These are phyloP conservation scores for Glycyrrhiza uralensis DNA, from an alignment of 306 rosid species.

Conservation along the genomic window DNA sequence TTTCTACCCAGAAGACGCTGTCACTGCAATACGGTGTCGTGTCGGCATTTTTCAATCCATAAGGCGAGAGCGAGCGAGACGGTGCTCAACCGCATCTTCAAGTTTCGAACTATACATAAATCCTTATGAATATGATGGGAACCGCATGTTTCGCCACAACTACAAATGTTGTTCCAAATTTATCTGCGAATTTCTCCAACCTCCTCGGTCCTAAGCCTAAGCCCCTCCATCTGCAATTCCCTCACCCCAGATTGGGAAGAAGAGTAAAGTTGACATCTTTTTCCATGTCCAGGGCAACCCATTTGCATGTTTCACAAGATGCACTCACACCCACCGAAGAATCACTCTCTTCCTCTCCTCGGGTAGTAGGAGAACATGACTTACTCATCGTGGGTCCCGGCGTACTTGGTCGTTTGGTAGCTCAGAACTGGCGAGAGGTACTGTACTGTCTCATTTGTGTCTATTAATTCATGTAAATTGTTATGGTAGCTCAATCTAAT, in stretches of 20 bases:
- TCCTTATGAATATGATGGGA: conserved; percentile 40
- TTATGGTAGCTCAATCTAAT: not conserved
- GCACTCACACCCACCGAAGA: conserved; percentile 46
- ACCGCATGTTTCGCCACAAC: conserved; percentile 39
- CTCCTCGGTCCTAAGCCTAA: not conserved
- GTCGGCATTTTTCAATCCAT: no score
- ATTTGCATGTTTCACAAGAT: conserved; percentile 47
- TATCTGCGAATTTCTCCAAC: conserved; percentile 27
- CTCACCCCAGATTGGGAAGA: conserved; percentile 17
- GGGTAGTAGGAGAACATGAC: conserved; percentile 43
- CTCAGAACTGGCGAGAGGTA: conserved; percentile 85
- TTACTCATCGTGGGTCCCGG: conserved; percentile 95
- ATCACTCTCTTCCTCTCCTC: conserved; percentile 38
- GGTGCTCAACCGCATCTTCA: not conserved
- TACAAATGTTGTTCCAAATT: conserved; percentile 19
- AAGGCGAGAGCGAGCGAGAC: not conserved
- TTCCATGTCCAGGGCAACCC: conserved; percentile 36
- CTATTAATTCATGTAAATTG: not conserved
- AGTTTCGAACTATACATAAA: not conserved
- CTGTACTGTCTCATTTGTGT: conserved; percentile 30
- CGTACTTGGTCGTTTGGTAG: conserved; percentile 90
- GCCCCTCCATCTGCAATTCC: conserved; percentile 11
- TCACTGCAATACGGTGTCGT: no score
- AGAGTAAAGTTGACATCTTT: conserved; percentile 21
- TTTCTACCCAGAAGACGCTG: no score